Evolutionary conservation across 768 basidiomycete genomes (phyloP).

Genomic region (Suillus plorans): DNA sequence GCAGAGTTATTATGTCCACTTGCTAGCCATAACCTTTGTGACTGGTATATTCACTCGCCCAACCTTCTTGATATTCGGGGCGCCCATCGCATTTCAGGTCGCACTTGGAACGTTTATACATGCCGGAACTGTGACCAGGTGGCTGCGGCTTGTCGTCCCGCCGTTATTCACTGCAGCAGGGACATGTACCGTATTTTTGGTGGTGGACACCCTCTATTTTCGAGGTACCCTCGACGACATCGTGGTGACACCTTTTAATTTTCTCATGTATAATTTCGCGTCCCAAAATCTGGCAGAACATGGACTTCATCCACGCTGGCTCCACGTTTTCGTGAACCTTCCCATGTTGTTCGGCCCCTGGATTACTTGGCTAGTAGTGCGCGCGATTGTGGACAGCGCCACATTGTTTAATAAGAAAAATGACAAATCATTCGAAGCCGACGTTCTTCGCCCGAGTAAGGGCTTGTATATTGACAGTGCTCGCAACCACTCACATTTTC

Average conservation of each 20-base stretch:
- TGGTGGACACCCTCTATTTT: conserved; percentile 35
- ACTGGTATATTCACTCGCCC: conserved; percentile 35
- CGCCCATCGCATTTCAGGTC: conserved; percentile 31
- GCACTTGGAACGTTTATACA: conserved; percentile 16
- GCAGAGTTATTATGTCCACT: conserved; percentile 13
- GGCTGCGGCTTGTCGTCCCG: conserved; percentile 13
- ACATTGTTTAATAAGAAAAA: conserved; percentile 7
- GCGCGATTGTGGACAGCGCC: conserved; percentile 3
- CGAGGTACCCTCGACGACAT: conserved; percentile 16
- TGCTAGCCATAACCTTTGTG: conserved; percentile 27
- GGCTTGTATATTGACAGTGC: neutral
- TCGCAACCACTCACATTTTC: neutral
- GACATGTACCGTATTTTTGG: conserved; percentile 19
- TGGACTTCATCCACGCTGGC: conserved; percentile 41
- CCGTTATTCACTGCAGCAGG: conserved; percentile 23
- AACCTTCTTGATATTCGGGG: conserved; percentile 34
- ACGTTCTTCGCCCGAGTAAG: conserved; percentile 21
- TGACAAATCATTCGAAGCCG: conserved; percentile 11
- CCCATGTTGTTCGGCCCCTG: conserved; percentile 39
- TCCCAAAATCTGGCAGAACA: conserved; percentile 37
- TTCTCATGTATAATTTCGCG: conserved; percentile 37
- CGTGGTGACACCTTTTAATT: conserved; percentile 38
- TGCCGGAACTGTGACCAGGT: conserved; percentile 12
- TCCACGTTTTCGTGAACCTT: conserved; percentile 38
- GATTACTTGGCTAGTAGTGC: conserved; percentile 24